A percentile compares a stretch with the other conserved stretches of the same genome.
Conservation (phyloP, 169 alveolate species). For the Neospora caninum region DNA sequence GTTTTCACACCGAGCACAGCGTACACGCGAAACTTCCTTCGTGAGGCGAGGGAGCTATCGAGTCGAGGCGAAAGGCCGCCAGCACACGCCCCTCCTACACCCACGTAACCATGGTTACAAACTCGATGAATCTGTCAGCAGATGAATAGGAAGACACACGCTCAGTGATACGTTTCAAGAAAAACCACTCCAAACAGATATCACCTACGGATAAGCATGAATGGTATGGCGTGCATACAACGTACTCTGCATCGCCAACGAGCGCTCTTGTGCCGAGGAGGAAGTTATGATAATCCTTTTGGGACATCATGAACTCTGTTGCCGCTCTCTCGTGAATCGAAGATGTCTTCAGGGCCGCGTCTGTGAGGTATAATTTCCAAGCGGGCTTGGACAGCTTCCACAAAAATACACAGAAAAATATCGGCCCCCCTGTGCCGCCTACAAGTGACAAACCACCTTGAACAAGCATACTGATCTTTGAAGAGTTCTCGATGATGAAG, state of each 20-base stretch:
- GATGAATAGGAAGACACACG: too few species aligned
- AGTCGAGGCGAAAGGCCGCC: too few species aligned
- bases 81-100: too few species aligned
- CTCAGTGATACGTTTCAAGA: too few species aligned
- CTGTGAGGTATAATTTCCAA: constrained; percentile 12
- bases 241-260: constrained; percentile 9
- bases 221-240: too few species aligned
- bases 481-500: background rate
- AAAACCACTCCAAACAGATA: too few species aligned
- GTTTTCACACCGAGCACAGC: too few species aligned
- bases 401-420: background rate
- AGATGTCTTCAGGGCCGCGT: constrained; percentile 8
- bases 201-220: too few species aligned
- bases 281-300: background rate
- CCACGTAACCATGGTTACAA: too few species aligned
- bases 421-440: background rate
- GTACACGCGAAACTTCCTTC: too few species aligned
- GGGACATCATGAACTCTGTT: background rate
- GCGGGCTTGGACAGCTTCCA: constrained; percentile 6
- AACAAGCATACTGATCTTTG: background rate
- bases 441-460: background rate
- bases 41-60: too few species aligned
- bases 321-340: background rate
- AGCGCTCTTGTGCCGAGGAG: constrained; percentile 2
- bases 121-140: too few species aligned